These are phyloP conservation scores for Erodium maritimum DNA, from an alignment of 345 rosid species.

Conservation along the genomic window DNA sequence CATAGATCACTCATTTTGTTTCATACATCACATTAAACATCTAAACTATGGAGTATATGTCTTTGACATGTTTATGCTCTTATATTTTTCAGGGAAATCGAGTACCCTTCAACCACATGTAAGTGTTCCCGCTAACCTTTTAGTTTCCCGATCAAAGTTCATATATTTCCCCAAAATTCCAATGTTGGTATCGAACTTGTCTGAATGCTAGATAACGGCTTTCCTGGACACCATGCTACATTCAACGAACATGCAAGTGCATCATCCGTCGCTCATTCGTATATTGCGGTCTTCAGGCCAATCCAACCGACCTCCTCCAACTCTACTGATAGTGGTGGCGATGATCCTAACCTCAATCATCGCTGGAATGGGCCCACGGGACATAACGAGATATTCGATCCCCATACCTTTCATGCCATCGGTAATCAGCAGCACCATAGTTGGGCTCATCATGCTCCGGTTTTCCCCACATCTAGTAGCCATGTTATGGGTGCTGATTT, in stretches of 20 bases:
- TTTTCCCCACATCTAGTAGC: too few species aligned
- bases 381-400: slow-evolving; percentile 29
- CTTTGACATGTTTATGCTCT: too few species aligned
- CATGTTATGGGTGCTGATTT: slow-evolving; percentile 28
- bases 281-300: slow-evolving; percentile 42
- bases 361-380: slow-evolving; percentile 43
- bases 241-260: too few species aligned
- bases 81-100: slow-evolving; percentile 49
- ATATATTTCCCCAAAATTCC: slow-evolving; percentile 3
- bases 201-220: slow-evolving; percentile 39
- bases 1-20: background rate
- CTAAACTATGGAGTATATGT: too few species aligned
- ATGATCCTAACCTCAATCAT: slow-evolving; percentile 22
- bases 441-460: slow-evolving; percentile 37
- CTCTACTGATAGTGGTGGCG: slow-evolving; percentile 24
- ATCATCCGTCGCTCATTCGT: slow-evolving; percentile 43
- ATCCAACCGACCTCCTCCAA: slow-evolving; percentile 29
- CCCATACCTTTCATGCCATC: slow-evolving; percentile 40
- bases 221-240: slow-evolving; percentile 31
- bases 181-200: slow-evolving; percentile 10
- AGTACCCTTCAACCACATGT: slow-evolving; percentile 43
- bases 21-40: too few species aligned
- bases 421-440: slow-evolving; percentile 31
- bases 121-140: slow-evolving; percentile 32
- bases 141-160: too few species aligned